Base-by-base conservation (phyloP, 768 basidiomycete species). In the Tulasnella sp. region DNA sequence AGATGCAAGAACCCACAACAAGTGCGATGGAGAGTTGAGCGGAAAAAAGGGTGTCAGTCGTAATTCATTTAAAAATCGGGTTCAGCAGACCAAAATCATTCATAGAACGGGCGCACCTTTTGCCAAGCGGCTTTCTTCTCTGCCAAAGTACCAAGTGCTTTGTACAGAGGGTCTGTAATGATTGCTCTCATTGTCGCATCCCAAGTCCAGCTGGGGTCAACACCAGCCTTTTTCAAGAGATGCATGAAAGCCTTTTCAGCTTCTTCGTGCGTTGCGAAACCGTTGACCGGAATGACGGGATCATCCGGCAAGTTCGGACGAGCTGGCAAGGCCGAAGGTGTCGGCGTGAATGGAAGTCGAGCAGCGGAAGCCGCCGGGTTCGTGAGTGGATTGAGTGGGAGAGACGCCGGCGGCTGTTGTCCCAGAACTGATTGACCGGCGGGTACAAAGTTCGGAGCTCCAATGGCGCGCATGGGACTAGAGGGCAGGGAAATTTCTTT, bases 171-270 rank as follows among this genome's bases (percentile, higher is more conserved):
- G 83, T 98, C 96, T 77, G 94, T 98, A 81, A 99, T 96, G 80
- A 97, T 94, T 77, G 93, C 91, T 78, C 95, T 87, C 92, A 98
- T 97, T 68, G 95, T 94, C 82, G 92, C 89, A 80, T 99, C 97
- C 97, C 97, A 99, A 40, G 94, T 94, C 92, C 93, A 98, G 75
- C 86, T 89, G 62, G 90, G 88, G 80, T 94, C 92, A 52, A 98
- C 91, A 37, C 92, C 92, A 62, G 92, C 90, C 81, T 93, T 94
- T 76, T 90, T 86, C 76, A 99, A 81, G 72, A 99, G 83, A 81
- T 92, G 92, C 77, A 89, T 87, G 80, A 99, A 99, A 14, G 95
- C 97, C 78, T 92, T 91, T 80, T 97, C 95, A 26, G 94, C 95
- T 77, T 97, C 94, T 77, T 93, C 92, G 12, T 88, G 80, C 5